Conservation (phyloP, 2,329 filamentous ascomycete genomes). For the Geosmithia flava region DNA sequence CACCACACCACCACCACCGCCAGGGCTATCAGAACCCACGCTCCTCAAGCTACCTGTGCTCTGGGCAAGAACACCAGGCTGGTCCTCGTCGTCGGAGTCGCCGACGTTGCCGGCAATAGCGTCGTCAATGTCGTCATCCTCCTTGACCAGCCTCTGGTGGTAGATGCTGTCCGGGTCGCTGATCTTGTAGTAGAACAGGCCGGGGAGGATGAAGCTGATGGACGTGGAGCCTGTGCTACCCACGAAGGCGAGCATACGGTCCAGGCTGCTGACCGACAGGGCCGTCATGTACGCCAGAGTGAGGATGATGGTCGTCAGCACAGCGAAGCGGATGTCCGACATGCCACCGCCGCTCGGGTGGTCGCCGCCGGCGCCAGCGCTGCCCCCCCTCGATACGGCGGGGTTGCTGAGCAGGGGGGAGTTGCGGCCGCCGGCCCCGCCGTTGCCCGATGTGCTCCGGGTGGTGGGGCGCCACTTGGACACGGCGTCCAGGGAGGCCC, state of each 20-base stretch:
- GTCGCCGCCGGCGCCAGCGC: slow-evolving; percentile 26
- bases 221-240: slow-evolving; percentile 89
- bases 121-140: slow-evolving; percentile 74
- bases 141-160: slow-evolving; percentile 79
- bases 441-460: slow-evolving; percentile 16
- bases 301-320: slow-evolving; percentile 79
- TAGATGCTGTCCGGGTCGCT: slow-evolving; percentile 77
- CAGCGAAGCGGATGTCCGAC: slow-evolving; percentile 76
- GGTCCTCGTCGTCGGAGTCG: slow-evolving; percentile 37
- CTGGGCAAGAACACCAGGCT: slow-evolving; percentile 23
- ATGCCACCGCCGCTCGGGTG: slow-evolving; percentile 46
- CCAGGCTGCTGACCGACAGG: slow-evolving; percentile 80
- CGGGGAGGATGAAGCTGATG: slow-evolving; percentile 93
- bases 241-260: slow-evolving; percentile 88
- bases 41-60: slow-evolving; percentile 33
- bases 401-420: slow-evolving; percentile 27
- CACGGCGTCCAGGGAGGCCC: slow-evolving; percentile 91
- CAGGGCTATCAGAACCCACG: slow-evolving; percentile 18
- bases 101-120: slow-evolving; percentile 8
- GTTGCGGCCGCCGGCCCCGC: slow-evolving; percentile 16
- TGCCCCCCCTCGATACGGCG: slow-evolving; percentile 18
- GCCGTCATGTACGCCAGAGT: slow-evolving; percentile 76
- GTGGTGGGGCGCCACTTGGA: slow-evolving; percentile 70
- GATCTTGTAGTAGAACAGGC: slow-evolving; percentile 98
- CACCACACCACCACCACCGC: slow-evolving; percentile 9